Conservation (phyloP, 2,329 filamentous ascomycete genomes). For the Epichloe elymi region DNA sequence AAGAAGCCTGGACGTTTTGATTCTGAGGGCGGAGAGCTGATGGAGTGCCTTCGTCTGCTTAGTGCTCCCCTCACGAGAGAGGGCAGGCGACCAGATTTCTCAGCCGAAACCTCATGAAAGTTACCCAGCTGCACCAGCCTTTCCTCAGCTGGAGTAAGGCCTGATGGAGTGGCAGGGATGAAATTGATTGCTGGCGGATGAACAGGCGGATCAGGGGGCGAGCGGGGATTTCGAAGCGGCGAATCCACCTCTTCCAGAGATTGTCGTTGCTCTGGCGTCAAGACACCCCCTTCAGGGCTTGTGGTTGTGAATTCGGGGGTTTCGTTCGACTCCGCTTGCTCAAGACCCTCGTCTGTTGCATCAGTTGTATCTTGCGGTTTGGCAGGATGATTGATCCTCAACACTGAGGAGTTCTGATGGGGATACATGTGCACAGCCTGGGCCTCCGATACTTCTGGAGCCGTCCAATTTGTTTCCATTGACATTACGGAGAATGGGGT, state of each 20-base stretch:
- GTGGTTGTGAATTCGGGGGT: conserved; percentile 25
- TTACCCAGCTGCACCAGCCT: conserved; percentile 39
- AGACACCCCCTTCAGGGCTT: conserved; percentile 27
- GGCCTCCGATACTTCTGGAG: conserved; percentile 49
- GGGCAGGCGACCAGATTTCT: conserved; percentile 30
- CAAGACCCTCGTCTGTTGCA: conserved; percentile 13
- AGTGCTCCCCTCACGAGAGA: conserved; percentile 43
- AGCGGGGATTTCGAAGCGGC: conserved; percentile 47
- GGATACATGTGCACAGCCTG: conserved; percentile 48
- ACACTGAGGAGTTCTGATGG: conserved; percentile 50
- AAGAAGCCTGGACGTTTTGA: conserved; percentile 31
- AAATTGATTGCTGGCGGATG: conserved; percentile 37
- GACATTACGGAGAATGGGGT: conserved; percentile 51
- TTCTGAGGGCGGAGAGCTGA: conserved; percentile 27
- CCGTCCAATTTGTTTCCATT: conserved; percentile 49
- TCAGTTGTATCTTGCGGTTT: conserved; percentile 35
- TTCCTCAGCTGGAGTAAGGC: conserved; percentile 40
- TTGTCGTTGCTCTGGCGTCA: conserved; percentile 36
- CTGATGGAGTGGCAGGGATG: conserved; percentile 50
- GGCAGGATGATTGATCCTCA: conserved; percentile 44
- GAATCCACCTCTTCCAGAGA: conserved; percentile 44
- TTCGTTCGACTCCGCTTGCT: conserved; percentile 11
- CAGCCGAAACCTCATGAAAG: conserved; percentile 34
- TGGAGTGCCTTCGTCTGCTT: conserved; percentile 31
- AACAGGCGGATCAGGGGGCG: conserved; percentile 39